Evolutionary conservation across 345 rosid genomes (phyloP).

Genomic region (Abelmoschus esculentus): DNA sequence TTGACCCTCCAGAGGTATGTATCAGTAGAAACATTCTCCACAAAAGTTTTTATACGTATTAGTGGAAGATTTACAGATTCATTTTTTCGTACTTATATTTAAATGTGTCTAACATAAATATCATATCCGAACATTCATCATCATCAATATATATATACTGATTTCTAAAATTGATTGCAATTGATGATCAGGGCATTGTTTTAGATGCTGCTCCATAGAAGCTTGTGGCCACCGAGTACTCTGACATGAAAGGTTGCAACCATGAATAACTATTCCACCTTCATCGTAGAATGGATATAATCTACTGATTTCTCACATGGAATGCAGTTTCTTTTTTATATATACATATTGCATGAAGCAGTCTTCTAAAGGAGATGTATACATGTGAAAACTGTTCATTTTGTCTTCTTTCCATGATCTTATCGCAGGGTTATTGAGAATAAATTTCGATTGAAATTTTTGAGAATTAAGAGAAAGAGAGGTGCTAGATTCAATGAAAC

Average conservation of each 20-base stretch:
- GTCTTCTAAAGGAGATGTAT: constrained; percentile 12
- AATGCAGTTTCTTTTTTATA: constrained; percentile 1
- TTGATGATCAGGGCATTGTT: constrained; percentile 59
- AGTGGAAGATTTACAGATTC: no score
- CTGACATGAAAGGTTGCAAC: constrained; percentile 63
- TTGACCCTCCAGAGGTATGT: constrained; percentile 92
- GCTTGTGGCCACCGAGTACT: constrained; percentile 83
- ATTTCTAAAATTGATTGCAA: constrained; percentile 15
- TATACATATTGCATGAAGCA: not conserved
- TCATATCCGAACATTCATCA: not conserved
- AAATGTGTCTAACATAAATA: not conserved
- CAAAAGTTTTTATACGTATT: no score
- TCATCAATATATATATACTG: not conserved
- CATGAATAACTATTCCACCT: not conserved
- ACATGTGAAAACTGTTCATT: constrained; percentile 27
- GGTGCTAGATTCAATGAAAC: constrained; percentile 76
- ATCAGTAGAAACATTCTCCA: no score
- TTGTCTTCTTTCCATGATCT: constrained; percentile 26
- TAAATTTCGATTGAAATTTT: constrained; percentile 43
- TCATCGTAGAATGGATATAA: not conserved
- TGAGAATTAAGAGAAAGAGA: constrained; percentile 44
- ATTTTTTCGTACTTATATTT: not conserved
- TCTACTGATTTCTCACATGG: not conserved
- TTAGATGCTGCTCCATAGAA: constrained; percentile 60
- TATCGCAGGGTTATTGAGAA: constrained; percentile 51